These are phyloP conservation scores for Aspergillus bertholletiae DNA, from an alignment of 495 filamentous ascomycete species.

Conservation along the genomic window DNA sequence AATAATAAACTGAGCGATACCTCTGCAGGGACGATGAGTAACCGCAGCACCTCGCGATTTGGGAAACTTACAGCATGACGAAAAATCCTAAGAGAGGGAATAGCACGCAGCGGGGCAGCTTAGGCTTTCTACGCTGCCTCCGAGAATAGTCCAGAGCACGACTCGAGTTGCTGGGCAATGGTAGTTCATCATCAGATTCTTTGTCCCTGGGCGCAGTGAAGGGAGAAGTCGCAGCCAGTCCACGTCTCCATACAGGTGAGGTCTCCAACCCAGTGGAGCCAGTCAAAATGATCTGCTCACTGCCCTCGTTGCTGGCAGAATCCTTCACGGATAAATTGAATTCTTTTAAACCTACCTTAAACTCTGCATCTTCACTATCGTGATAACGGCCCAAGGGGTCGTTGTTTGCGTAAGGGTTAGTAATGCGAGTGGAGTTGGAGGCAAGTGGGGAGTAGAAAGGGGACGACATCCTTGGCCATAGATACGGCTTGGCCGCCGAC, in stretches of 20 bases:
- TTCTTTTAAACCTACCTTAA: neutral
- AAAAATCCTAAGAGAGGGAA: slow-evolving; percentile 24
- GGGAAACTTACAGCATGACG: slow-evolving; percentile 36
- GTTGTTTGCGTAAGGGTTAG: neutral
- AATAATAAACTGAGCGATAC: slow-evolving; percentile 45
- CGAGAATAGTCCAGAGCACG: neutral
- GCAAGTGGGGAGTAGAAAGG: neutral
- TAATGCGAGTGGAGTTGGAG: neutral
- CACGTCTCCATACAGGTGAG: slow-evolving; percentile 10
- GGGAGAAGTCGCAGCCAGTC: slow-evolving; percentile 9
- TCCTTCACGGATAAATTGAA: neutral
- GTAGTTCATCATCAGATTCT: slow-evolving; percentile 14
- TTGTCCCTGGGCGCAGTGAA: slow-evolving; percentile 13
- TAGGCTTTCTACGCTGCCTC: slow-evolving; percentile 1
- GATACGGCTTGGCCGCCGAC: neutral
- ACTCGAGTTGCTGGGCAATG: slow-evolving; percentile 16
- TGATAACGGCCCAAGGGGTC: neutral
- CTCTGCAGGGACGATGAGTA: slow-evolving; percentile 23
- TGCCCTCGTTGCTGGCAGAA: neutral
- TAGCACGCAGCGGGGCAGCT: slow-evolving; percentile 17
- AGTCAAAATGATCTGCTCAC: neutral
- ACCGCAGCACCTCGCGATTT: neutral
- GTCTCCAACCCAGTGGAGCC: neutral
- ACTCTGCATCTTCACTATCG: neutral
- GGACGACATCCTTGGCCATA: neutral